Conservation (phyloP, 768 basidiomycete species). For the Gymnopilus dilepis region DNA sequence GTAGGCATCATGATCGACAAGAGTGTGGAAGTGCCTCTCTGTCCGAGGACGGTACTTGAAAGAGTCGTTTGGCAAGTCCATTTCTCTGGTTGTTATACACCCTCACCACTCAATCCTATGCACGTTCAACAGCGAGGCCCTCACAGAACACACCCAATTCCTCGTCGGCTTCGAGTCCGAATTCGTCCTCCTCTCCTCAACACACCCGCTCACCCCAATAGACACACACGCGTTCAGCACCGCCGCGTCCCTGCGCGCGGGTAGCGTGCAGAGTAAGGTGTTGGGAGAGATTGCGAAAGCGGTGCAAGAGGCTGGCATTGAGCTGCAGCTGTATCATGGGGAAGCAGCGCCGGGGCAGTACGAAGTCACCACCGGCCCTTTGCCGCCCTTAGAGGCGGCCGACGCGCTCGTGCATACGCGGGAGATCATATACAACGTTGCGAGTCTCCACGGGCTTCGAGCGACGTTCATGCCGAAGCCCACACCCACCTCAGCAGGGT, state of each 20-base stretch:
- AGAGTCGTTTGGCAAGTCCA: slow-evolving; percentile 14
- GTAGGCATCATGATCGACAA: slow-evolving; percentile 31
- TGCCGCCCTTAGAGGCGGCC: slow-evolving; percentile 66
- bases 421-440: slow-evolving; percentile 71
- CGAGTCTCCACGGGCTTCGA: slow-evolving; percentile 63
- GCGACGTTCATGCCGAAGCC: slow-evolving; percentile 72
- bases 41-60: slow-evolving; percentile 17
- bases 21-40: not conserved
- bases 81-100: not conserved
- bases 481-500: slow-evolving; percentile 50
- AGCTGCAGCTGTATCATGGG: slow-evolving; percentile 69
- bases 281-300: slow-evolving; percentile 65
- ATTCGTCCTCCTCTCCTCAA: slow-evolving; percentile 69
- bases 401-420: slow-evolving; percentile 71
- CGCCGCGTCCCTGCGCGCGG: slow-evolving; percentile 44
- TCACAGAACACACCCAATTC: slow-evolving; percentile 46
- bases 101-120: slow-evolving; percentile 5
- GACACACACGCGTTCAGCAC: slow-evolving; percentile 53
- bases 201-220: slow-evolving; percentile 48
- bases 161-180: slow-evolving; percentile 75
- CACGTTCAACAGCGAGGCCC: slow-evolving; percentile 23
- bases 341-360: slow-evolving; percentile 75
- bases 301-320: slow-evolving; percentile 55
- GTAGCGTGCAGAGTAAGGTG: slow-evolving; percentile 46
- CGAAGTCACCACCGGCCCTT: slow-evolving; percentile 71